Base-by-base conservation (phyloP, 2,329 filamentous ascomycete genomes). In the Aspergillus sojae region DNA sequence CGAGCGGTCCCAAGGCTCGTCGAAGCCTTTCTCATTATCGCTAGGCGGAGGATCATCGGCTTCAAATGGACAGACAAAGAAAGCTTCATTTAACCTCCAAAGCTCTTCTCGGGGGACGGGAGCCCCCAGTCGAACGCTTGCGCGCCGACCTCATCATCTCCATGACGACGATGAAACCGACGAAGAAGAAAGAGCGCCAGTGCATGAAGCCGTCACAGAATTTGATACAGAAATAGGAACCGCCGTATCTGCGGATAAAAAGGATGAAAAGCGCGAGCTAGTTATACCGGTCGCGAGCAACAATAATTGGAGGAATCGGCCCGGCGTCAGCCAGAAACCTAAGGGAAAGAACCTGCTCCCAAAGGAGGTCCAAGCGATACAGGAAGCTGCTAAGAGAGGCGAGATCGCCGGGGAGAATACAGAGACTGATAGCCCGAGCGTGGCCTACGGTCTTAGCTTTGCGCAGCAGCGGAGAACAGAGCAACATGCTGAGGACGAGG, bases 221-320 rank as follows among this genome's bases (percentile, higher is more conserved):
- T 88, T 86, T 71, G 85, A 87, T 72, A 77, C 77, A 3, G 73
- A 70, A 45, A 77, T 78, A 1, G 79, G 79, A 23, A 76, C 71
- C 26, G 77, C 75, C 3, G 77, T 81, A 46, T 69, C 74, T 4
- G 72, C 70, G 77, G 63, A 87, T 79, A 65, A 70, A 9, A 65
- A 78, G 65, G 65, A 81, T 72, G 70, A 82, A 81, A 78, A 79
- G 45, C 83, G 90, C 72, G 88, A 90, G 68, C 87, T 93, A 81
- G 93, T 94, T 73, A 87, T 88, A 36, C 89, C 92, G 73, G 91
- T 93, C 65, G 91, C 92, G 78, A 91, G 89, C 72, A 89, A 87
- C 74, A 97, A 97, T 76, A 95, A 98, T 82, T 89, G 93, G 67
- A 75, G 77, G 57, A 75, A 80, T 62, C 72, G 78, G 7, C 68